Conservation (phyloP, 331 rosid genomes). For the Arachis monticola region DNA sequence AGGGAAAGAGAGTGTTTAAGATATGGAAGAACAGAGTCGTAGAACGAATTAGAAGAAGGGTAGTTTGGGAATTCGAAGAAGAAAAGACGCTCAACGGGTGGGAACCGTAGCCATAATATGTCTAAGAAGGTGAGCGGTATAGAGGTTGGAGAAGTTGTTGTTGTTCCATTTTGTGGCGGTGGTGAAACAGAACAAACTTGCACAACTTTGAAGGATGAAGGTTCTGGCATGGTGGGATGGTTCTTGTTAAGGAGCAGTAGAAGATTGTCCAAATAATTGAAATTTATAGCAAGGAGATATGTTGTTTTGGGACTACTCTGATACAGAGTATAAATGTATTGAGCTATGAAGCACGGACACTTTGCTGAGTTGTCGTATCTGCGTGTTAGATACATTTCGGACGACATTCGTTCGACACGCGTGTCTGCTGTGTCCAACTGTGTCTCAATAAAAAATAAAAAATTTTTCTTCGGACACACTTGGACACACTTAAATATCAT, state of each 20-base stretch:
- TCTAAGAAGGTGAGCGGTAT: constrained; percentile 44
- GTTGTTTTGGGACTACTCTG: too few relatives aligned
- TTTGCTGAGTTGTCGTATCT: too few relatives aligned
- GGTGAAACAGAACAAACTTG: background rate
- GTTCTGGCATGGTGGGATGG: background rate
- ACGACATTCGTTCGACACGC: too few relatives aligned
- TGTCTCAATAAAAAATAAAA: too few relatives aligned
- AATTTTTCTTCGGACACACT: too few relatives aligned
- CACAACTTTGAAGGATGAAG: background rate
- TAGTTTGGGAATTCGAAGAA: constrained; percentile 31
- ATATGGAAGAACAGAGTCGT: constrained; percentile 35
- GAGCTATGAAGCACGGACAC: too few relatives aligned
- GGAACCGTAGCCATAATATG: constrained; percentile 20
- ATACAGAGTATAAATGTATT: too few relatives aligned
- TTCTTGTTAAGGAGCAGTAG: background rate
- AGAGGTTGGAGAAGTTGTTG: background rate
- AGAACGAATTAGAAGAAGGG: background rate
- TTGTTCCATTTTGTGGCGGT: background rate
- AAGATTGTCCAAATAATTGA: too few relatives aligned
- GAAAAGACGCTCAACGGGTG: constrained; percentile 37
- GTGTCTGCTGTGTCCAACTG: too few relatives aligned
- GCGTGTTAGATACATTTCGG: too few relatives aligned
- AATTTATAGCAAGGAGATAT: too few relatives aligned
- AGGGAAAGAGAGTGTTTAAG: constrained; percentile 57
- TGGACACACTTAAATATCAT: too few relatives aligned